Conservation (phyloP, 768 basidiomycete genomes). For the Podaxis sp. region DNA sequence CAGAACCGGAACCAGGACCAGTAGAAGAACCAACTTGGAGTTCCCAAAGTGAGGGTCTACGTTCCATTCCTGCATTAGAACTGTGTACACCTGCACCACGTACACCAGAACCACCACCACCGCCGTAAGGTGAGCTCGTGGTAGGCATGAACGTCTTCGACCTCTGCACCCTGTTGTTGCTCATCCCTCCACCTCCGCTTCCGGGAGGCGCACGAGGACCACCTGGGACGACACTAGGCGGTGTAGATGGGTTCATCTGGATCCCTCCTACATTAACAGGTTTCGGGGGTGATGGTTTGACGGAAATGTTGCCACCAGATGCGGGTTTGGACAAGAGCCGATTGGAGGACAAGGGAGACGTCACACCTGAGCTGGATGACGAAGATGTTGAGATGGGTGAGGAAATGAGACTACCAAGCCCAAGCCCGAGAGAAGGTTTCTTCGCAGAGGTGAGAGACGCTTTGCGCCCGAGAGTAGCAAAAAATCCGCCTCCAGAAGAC, state of each 20-base stretch:
- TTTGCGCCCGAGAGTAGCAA: constrained; percentile 73
- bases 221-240: constrained; percentile 4
- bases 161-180: constrained; percentile 51
- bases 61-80: constrained; percentile 26
- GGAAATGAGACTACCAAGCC: constrained; percentile 17
- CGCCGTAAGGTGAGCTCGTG: constrained; percentile 28
- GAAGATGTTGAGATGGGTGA: constrained; percentile 22
- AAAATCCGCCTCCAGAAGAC: constrained; percentile 49
- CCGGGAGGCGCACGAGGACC: constrained; percentile 75
- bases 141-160: constrained; percentile 63
- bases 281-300: constrained; percentile 1
- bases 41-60: constrained; percentile 41
- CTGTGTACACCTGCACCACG: constrained; percentile 21
- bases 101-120: constrained; percentile 1
- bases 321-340: constrained; percentile 14
- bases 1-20: neutral
- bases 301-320: neutral
- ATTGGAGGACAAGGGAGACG: constrained; percentile 7
- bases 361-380: constrained; percentile 1
- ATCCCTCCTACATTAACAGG: constrained; percentile 3
- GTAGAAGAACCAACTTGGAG: constrained; percentile 12
- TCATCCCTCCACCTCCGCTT: constrained; percentile 32
- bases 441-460: constrained; percentile 44
- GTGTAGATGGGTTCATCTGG: constrained; percentile 3
- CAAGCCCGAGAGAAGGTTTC: constrained; percentile 10